Conservation (phyloP, 805 yeast species). For the Zygosaccharomyces bailii region DNA sequence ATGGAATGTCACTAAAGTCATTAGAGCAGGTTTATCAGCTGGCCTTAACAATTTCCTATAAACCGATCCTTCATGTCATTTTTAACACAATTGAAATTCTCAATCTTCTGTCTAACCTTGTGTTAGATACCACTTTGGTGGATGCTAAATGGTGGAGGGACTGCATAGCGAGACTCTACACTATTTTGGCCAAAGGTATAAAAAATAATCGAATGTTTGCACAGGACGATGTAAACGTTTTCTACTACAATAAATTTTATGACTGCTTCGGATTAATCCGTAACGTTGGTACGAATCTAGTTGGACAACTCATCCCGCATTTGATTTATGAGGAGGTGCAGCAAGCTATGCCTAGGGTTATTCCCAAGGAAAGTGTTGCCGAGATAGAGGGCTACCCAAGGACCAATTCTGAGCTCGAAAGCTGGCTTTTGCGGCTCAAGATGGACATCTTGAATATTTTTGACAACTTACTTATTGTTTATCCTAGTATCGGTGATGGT, state of each 20-base stretch:
- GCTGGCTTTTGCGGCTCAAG: slow-evolving; percentile 35
- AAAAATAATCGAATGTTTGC: slow-evolving; percentile 14
- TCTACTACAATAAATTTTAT: slow-evolving; percentile 17
- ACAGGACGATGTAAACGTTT: slow-evolving; percentile 4
- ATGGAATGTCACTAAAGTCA: slow-evolving; percentile 16
- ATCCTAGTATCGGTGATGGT: slow-evolving; percentile 23
- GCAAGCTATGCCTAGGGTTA: slow-evolving; percentile 27
- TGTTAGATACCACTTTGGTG: slow-evolving; percentile 8
- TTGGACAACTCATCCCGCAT: slow-evolving; percentile 23
- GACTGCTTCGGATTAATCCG: slow-evolving; percentile 28
- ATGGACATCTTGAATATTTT: slow-evolving; percentile 46
- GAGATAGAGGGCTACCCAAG: slow-evolving; percentile 1
- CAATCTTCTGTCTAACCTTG: slow-evolving; percentile 39
- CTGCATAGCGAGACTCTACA: slow-evolving; percentile 23
- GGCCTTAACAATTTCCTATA: slow-evolving; percentile 44
- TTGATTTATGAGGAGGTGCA: slow-evolving; percentile 22
- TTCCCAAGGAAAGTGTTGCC: slow-evolving; percentile 27
- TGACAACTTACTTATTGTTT: slow-evolving; percentile 39
- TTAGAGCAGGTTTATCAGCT: slow-evolving; percentile 37
- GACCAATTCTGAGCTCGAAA: slow-evolving; percentile 22
- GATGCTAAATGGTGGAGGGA: slow-evolving; percentile 30
- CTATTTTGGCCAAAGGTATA: slow-evolving; percentile 23
- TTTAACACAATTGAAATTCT: slow-evolving; percentile 53
- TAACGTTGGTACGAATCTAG: slow-evolving; percentile 28
- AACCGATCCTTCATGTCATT: slow-evolving; percentile 52